Evolutionary conservation across 805 yeast species (phyloP).

Genomic region (Schwanniomyces vanrijiae): DNA sequence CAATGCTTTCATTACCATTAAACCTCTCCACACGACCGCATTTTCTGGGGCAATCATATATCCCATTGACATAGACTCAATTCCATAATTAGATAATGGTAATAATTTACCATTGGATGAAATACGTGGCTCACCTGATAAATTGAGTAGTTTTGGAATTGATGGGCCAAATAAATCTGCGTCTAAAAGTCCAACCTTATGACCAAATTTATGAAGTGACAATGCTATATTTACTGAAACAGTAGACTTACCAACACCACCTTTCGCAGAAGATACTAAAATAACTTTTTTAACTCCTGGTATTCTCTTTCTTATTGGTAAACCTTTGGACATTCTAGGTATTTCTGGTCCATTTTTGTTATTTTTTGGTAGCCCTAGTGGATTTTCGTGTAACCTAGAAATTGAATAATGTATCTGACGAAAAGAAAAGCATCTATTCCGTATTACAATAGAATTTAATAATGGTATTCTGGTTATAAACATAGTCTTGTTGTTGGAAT

Average conservation of each 20-base stretch:
- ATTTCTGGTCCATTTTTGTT: conserved; percentile 15
- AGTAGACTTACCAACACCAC: conserved; percentile 82
- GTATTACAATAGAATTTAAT: not conserved
- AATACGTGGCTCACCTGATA: conserved; percentile 68
- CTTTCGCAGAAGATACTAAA: conserved; percentile 74
- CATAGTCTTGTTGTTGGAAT: not conserved
- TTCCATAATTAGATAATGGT: conserved; percentile 72
- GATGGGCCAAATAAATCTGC: conserved; percentile 87
- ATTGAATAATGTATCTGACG: conserved; percentile 3
- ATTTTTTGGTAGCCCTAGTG: conserved; percentile 37
- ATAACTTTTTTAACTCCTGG: conserved; percentile 62
- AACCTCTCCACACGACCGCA: conserved; percentile 82
- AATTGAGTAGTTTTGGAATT: conserved; percentile 67
- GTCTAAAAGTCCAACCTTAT: conserved; percentile 68
- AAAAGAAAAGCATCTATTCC: not conserved
- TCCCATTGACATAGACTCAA: conserved; percentile 90
- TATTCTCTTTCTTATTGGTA: conserved; percentile 56
- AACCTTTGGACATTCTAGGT: conserved; percentile 48
- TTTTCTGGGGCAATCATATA: conserved; percentile 65
- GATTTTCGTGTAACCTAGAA: conserved; percentile 34
- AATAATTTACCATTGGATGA: conserved; percentile 51
- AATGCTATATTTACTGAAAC: conserved; percentile 70
- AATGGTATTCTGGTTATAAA: not conserved
- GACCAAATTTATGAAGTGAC: conserved; percentile 52
- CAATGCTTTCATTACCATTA: conserved; percentile 83